Evolutionary conservation across 345 rosid genomes (phyloP).

Genomic region (rapeseed (Brassica napus)): DNA sequence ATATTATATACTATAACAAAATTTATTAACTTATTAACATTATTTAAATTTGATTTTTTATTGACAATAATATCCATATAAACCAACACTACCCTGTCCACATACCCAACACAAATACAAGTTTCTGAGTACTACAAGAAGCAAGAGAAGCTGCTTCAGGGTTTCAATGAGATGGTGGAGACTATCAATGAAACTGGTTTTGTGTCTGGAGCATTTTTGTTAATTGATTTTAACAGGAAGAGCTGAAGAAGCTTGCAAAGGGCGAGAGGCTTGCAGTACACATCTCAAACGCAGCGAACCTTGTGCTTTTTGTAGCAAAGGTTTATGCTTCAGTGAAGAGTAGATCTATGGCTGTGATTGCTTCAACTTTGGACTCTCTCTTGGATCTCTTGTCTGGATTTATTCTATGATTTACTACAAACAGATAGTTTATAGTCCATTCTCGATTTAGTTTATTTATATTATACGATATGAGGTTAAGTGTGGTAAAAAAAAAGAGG

Average conservation of each 20-base stretch:
- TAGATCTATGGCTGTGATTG: constrained; percentile 77
- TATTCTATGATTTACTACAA: not conserved
- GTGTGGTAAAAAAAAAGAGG: too few relatives aligned
- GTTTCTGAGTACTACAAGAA: not conserved
- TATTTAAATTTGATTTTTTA: not conserved
- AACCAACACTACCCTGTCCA: not conserved
- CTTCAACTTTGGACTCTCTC: constrained; percentile 80
- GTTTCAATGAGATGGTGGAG: too few relatives aligned
- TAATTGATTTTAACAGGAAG: too few relatives aligned
- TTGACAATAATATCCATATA: not conserved
- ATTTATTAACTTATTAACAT: not conserved
- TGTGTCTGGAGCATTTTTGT: too few relatives aligned
- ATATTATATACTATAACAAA: not conserved
- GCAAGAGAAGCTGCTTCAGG: too few relatives aligned
- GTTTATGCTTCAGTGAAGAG: constrained; percentile 70
- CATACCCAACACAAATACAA: constrained; percentile 58
- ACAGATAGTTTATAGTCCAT: too few relatives aligned
- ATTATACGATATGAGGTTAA: too few relatives aligned
- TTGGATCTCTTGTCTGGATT: constrained; percentile 80
- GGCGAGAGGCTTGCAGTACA: constrained; percentile 63
- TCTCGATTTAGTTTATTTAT: too few relatives aligned
- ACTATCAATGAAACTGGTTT: too few relatives aligned
- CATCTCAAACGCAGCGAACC: constrained; percentile 58
- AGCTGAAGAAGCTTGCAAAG: constrained; percentile 37
- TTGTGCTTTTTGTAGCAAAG: constrained; percentile 71